Base-by-base conservation (phyloP, 768 basidiomycete genomes). In the Kwoniella dejecticola region DNA sequence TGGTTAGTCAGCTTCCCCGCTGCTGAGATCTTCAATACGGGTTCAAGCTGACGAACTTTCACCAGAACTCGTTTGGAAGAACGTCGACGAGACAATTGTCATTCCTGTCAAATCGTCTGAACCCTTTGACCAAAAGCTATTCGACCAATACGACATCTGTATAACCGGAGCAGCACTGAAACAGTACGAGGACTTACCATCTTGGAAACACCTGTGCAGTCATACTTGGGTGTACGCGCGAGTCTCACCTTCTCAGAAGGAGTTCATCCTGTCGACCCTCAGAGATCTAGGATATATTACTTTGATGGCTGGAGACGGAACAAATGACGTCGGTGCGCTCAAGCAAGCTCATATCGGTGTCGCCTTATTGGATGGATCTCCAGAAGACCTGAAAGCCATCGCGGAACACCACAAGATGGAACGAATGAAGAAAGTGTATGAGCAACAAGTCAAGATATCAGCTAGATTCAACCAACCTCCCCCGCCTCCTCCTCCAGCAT, bases 191-290 rank as follows among this genome's bases (percentile, higher is more conserved):
- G 80, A 80, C 13, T 83, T 88, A 6, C 81, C 83, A n/a, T 66
- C 74, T 40, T 92, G 88, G 88, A 84, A 84, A 52, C 82, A 85
- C 62, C 88, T 99, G 46, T 89, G 96, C 1, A 90, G 93, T 70
- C 87, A 96, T 73, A 92, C 92, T 0, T 98, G 92, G 91, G 95
- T 99, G 50, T 99, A 99, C 68, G 96, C 96, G 24, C 91, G 95
- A 30, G 95, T 98, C 15, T 95, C 95, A 11, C 96, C 96, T 1
- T 80, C 85, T 0, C 96, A 98, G 77, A 99, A 99, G 81, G 96
- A 99, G 78, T 85, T 85, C 78, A 98, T 99, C 79, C 84, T 99
- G 47, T 91, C 92, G 0, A 89, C 89, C 6, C 82, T 98, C 54
- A 93, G 93, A 77, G 83, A 83, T 2, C 85, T 96, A 24, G 95